phyloP scores from a whole-genome alignment of 2,329 filamentous ascomycete genomes.

The Ceratocystis albifundus region DNA sequence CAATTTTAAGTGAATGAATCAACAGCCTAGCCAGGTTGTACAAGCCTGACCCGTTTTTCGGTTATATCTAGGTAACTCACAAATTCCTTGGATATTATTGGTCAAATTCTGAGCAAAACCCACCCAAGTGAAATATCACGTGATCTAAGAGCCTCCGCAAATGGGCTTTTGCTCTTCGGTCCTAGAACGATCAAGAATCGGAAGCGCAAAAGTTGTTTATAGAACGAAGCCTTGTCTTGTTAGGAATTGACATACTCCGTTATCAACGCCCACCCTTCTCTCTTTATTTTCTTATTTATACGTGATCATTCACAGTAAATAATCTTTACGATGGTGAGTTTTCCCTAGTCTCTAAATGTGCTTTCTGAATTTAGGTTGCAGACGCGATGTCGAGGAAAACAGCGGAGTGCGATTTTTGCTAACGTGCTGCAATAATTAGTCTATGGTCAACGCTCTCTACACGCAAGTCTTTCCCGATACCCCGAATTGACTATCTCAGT shows the following conservation, averaged over 20 bases:
- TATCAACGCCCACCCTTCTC: neutral
- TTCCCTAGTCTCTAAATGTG: slow-evolving; percentile 29
- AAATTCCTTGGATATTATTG: slow-evolving; percentile 8
- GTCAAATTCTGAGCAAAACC: neutral
- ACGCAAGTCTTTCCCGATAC: slow-evolving; percentile 37
- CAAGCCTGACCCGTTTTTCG: neutral
- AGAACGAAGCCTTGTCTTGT: slow-evolving; percentile 13
- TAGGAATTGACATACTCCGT: slow-evolving; percentile 1
- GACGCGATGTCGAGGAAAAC: neutral
- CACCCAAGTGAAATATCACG: neutral
- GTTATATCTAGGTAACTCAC: neutral
- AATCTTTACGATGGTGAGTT: slow-evolving; percentile 19
- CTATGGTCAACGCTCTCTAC: slow-evolving; percentile 42
- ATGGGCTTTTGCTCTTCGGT: slow-evolving; percentile 9
- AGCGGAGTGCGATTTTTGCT: slow-evolving; percentile 1
- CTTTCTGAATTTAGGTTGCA: neutral
- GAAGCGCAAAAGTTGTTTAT: slow-evolving; percentile 13
- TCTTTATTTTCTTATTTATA: neutral
- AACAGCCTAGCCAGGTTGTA: neutral
- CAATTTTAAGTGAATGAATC: too few relatives aligned
- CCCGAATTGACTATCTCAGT: neutral
- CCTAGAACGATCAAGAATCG: slow-evolving; percentile 17
- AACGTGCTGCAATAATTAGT: slow-evolving; percentile 27
- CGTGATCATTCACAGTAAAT: slow-evolving; percentile 15
- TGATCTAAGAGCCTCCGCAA: slow-evolving; percentile 4